Evolutionary conservation across 345 rosid species (phyloP).

Genomic region (Psidium friedrichsthalianum): DNA sequence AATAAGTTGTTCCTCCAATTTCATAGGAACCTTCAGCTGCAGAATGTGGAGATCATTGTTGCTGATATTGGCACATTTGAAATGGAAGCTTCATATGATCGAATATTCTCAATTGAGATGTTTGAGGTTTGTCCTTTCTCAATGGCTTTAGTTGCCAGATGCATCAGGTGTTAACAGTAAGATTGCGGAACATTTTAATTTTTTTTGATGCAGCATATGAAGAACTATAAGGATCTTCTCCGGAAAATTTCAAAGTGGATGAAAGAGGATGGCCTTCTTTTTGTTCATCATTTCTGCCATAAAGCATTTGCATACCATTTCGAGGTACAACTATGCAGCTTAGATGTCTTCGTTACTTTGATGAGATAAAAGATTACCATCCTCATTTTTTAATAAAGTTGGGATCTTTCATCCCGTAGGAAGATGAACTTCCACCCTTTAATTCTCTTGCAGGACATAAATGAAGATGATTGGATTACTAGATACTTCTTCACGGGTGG

Average conservation of each 20-base stretch:
- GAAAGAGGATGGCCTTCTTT: conserved; percentile 64
- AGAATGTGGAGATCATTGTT: conserved; percentile 65
- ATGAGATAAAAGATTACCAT: neutral
- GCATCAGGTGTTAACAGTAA: neutral
- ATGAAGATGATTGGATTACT: conserved; percentile 91
- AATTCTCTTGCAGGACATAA: conserved; percentile 35
- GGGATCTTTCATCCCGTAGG: neutral
- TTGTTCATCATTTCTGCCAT: conserved; percentile 85
- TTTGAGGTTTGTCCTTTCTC: conserved; percentile 46
- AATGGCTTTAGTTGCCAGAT: neutral
- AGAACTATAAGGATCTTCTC: conserved; percentile 66
- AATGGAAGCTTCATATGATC: conserved; percentile 62
- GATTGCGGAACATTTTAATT: neutral
- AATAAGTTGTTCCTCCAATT: neutral
- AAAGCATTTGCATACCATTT: conserved; percentile 77
- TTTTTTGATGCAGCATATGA: conserved; percentile 55
- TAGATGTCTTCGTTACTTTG: neutral
- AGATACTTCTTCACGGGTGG: conserved; percentile 83
- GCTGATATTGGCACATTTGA: conserved; percentile 74
- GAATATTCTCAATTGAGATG: conserved; percentile 75
- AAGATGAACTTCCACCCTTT: neutral
- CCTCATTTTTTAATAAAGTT: neutral
- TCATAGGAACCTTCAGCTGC: conserved; percentile 40
- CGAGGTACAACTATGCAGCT: conserved; percentile 34
- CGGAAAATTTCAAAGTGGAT: conserved; percentile 77